These are phyloP conservation scores for Penicillium turbatum DNA, from an alignment of 495 filamentous ascomycete genomes.

Conservation along the genomic window DNA sequence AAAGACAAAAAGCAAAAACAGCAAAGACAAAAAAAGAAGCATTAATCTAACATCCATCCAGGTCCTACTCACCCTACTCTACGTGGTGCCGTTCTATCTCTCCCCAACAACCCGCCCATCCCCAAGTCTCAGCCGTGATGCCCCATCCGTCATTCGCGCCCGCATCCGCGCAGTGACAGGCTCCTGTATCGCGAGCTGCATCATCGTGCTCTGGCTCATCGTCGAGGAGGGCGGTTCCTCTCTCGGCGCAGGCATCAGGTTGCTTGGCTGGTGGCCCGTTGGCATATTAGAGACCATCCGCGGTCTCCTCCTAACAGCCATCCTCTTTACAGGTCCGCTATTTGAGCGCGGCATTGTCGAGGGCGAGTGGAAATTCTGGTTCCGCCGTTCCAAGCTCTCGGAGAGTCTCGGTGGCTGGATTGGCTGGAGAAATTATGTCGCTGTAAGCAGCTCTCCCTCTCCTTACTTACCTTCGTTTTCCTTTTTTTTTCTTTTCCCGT, in stretches of 20 bases:
- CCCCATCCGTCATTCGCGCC: conserved; percentile 82
- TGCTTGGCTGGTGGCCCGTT: conserved; percentile 73
- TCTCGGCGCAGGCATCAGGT: conserved; percentile 51
- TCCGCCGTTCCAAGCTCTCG: conserved; percentile 37
- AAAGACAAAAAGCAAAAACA: background rate
- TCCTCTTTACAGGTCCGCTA: conserved; percentile 82
- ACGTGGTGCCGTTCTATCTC: conserved; percentile 89
- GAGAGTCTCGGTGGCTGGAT: conserved; percentile 56
- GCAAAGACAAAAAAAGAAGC: background rate
- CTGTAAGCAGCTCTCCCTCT: conserved; percentile 41
- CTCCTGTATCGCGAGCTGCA: conserved; percentile 59
- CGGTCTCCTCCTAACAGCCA: conserved; percentile 60
- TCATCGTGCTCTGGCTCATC: conserved; percentile 60
- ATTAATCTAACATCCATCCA: conserved; percentile 28
- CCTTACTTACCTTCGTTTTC: background rate
- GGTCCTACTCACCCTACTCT: conserved; percentile 74
- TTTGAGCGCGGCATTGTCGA: conserved; percentile 72
- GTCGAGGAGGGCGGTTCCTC: conserved; percentile 41
- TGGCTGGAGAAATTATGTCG: conserved; percentile 62
- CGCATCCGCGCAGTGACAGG: conserved; percentile 73
- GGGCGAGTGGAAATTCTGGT: conserved; percentile 63
- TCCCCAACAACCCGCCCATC: conserved; percentile 75
- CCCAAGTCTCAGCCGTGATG: conserved; percentile 76
- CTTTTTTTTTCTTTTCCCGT: conserved; percentile 6
- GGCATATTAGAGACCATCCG: conserved; percentile 54